Conservation (phyloP, 306 rosid genomes). For the Lupinus albus region DNA sequence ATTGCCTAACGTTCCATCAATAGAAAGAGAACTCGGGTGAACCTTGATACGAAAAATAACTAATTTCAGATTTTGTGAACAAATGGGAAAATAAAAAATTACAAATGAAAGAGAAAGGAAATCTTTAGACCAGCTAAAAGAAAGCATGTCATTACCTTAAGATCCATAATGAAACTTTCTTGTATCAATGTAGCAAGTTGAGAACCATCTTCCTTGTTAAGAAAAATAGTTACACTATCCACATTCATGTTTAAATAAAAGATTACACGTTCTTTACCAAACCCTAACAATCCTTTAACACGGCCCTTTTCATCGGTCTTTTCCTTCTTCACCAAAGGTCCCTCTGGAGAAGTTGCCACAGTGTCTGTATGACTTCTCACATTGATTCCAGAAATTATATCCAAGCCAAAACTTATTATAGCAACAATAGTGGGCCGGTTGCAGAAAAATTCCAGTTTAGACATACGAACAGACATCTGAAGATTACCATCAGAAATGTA, state of each 20-base stretch:
- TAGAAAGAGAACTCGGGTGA: constrained; percentile 87
- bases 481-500: constrained; percentile 40
- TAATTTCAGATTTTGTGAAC: constrained; percentile 38
- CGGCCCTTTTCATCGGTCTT: constrained; percentile 71
- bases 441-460: constrained; percentile 85
- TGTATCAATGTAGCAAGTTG: constrained; percentile 87
- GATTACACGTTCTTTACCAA: constrained; percentile 84
- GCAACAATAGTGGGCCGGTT: constrained; percentile 93
- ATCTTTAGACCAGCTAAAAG: neutral
- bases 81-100: constrained; percentile 3
- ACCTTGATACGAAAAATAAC: constrained; percentile 57
- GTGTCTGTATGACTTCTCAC: constrained; percentile 43
- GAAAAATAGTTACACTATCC: constrained; percentile 84
- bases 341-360: constrained; percentile 48
- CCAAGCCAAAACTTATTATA: constrained; percentile 80
- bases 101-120: constrained; percentile 17
- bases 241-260: constrained; percentile 84
- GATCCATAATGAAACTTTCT: constrained; percentile 81
- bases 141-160: constrained; percentile 64
- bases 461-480: constrained; percentile 91
- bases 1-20: constrained; percentile 92
- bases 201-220: constrained; percentile 94
- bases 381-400: constrained; percentile 58
- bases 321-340: constrained; percentile 53
- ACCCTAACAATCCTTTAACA: constrained; percentile 84